Evolutionary conservation across 345 rosid genomes (phyloP), one percentile per base, ranked within the genome.

Genomic region (Populus alba): DNA sequence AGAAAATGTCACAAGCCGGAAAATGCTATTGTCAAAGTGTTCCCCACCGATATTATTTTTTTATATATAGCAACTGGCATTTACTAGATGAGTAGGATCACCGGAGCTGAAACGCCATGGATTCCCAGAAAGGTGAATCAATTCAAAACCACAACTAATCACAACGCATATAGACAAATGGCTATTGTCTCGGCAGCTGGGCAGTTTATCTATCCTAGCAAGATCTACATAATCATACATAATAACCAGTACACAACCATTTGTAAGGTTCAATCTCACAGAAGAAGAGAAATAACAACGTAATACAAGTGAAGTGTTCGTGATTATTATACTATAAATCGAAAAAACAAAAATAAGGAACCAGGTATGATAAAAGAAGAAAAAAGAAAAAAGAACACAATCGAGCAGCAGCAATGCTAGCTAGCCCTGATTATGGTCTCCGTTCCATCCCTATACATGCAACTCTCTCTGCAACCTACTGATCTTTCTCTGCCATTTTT

Each of bases 371-470:
- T 43, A 15, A 53, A 57, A 7, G 41, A 39, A 25, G 18, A 55
- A 33, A 9, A 31, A 51, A 12, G 22, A 33, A 33, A 53, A 35
- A 31, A 86, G 39, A 79, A 73, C 67, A 79, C 79, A 88, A 84
- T 83, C 91, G 70, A 77, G 76, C 77, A 83, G 76, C 77, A 83
- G 77, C 81, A 72, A 9, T 62, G 81, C 70, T 51, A 43, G 8
- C 22, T 49, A 68, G 75, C 82, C 29, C 72, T 80, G 83, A 57
- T 78, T 62, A 78, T 82, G 85, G 82, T 81, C 77, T 57, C 81
- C 77, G 7, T 78, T 87, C 79, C 82, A 85, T 84, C 86, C 74
- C 92, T 89, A 88, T 88, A 88, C 94, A 89, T 87, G 85, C 87
- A 68, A 68, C 62, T 62, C 47, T 78, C 84, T 87, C 88, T 86